Conservation (phyloP, 164 flowering plant genomes). For the Stephania cephalantha region DNA sequence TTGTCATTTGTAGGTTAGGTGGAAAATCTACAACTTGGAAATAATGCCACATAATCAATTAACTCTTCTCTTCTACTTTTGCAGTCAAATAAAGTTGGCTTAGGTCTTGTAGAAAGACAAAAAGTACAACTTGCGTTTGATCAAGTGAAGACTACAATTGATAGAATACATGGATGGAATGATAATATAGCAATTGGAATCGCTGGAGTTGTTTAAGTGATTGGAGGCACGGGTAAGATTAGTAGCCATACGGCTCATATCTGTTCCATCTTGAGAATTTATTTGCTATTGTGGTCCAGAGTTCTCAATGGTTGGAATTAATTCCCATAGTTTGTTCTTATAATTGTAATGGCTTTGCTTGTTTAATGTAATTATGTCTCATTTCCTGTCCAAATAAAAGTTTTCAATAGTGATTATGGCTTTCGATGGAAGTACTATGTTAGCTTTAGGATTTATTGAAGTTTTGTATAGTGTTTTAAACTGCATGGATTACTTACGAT, state of each 20-base stretch:
- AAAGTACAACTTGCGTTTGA: slow-evolving; percentile 32
- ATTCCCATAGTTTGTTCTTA: too few species aligned
- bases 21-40: not conserved
- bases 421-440: not conserved
- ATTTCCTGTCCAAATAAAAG: not conserved
- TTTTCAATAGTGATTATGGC: not conserved
- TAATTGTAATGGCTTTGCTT: not conserved
- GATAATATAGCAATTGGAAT: slow-evolving; percentile 10
- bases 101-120: slow-evolving; percentile 44
- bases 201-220: slow-evolving; percentile 4
- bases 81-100: slow-evolving; percentile 35
- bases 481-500: not conserved
- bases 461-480: not conserved
- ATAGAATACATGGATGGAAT: slow-evolving; percentile 14
- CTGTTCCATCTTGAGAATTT: not conserved
- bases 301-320: not conserved
- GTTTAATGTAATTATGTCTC: not conserved
- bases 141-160: slow-evolving; percentile 25
- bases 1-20: not conserved
- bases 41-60: not conserved
- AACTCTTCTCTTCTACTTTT: slow-evolving; percentile 7
- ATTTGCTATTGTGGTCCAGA: not conserved
- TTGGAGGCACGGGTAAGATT: slow-evolving; percentile 1
- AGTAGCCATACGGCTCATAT: too few species aligned
- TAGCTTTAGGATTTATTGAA: not conserved